Evolutionary conservation across 768 basidiomycete genomes (phyloP), one percentile per base, ranked within the genome.

Genomic region (Cyclocybe cylindracea): DNA sequence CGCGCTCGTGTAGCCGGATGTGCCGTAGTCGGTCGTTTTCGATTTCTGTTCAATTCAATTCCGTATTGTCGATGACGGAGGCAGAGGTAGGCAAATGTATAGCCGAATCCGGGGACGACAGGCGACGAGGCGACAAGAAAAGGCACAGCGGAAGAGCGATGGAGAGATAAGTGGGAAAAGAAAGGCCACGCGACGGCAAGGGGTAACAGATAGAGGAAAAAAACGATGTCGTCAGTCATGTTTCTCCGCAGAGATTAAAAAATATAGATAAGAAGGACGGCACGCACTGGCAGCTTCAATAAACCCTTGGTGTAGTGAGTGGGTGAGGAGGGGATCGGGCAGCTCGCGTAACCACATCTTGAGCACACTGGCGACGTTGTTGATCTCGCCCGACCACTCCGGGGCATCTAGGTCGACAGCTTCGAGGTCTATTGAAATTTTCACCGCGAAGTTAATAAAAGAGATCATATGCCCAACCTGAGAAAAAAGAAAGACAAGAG

Each of bases 311-410:
- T 98, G 94, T 35, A 98, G 78, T 46, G 72, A 75, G 56, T 78
- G 75, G 5, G 96, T 98, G 60, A 99, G 71, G 44, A 99, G 70
- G 24, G 97, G 96, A 64, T 98, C 94, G 7, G 97, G 95, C 37
- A 98, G 77, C 64, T 99, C 97, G 56, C 97, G 81, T 62, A 99
- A 78, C 95, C 97, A 99, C 61, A 94, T 78, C 71, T 99, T 99
- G 55, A 98, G 75, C 18, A 87, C 91, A 50, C 93, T 91, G n/a
- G 97, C 82, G 46, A 98, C 89, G 54, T 91, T 94, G 73, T 96
- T 98, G 71, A 98, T 94, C 66, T 99, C 97, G 13, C 84, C 79
- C 33, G 89, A 83, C 91, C 94, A 94, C 66, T 98, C 96, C 4
- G 89, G 83, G 5, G 86, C 77, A 65, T 94, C 85, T 46, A 99